A percentile compares a stretch with the other conserved stretches of the same genome.
Evolutionary conservation across 2,329 filamentous ascomycete genomes (phyloP).

Genomic region (Teratosphaeria viscida): DNA sequence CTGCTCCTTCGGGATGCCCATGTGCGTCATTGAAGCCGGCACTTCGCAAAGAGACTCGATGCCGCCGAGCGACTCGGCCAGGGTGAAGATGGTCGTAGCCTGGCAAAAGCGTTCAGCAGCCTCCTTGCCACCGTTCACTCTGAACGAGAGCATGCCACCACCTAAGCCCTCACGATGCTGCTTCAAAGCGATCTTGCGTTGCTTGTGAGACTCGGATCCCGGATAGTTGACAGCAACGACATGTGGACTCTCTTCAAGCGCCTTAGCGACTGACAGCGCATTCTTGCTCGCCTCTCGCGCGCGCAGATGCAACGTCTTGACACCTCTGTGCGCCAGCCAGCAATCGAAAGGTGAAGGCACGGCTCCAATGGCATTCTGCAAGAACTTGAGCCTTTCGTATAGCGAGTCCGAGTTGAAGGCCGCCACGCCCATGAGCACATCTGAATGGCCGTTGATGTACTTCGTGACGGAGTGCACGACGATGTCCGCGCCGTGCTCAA

Average conservation of each 20-base stretch:
- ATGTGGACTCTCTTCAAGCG: constrained; percentile 68
- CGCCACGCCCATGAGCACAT: constrained; percentile 95
- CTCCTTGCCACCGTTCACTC: constrained; percentile 72
- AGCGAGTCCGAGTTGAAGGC: constrained; percentile 85
- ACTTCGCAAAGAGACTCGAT: constrained; percentile 89
- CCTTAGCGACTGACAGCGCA: constrained; percentile 63
- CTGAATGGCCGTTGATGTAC: constrained; percentile 95
- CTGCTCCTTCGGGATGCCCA: constrained; percentile 82
- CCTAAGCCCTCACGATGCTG: constrained; percentile 93
- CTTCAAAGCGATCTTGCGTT: constrained; percentile 71
- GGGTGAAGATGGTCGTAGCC: constrained; percentile 75
- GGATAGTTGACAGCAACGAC: constrained; percentile 94
- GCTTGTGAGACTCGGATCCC: constrained; percentile 75
- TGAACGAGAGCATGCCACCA: constrained; percentile 95
- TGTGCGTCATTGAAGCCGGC: constrained; percentile 92
- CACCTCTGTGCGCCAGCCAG: constrained; percentile 93
- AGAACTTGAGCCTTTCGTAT: constrained; percentile 67
- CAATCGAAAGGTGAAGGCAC: constrained; percentile 92
- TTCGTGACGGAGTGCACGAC: constrained; percentile 97
- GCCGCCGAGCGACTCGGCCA: constrained; percentile 85
- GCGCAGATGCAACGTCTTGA: constrained; percentile 92
- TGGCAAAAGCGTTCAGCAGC: constrained; percentile 92
- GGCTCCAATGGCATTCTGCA: constrained; percentile 95
- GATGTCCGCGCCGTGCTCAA: constrained; percentile 90
- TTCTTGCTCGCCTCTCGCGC: constrained; percentile 76